Evolutionary conservation across 2,329 filamentous ascomycete species (phyloP), one percentile per base, ranked within the genome.

Genomic region (Paecilomyces dactylethromorphus): DNA sequence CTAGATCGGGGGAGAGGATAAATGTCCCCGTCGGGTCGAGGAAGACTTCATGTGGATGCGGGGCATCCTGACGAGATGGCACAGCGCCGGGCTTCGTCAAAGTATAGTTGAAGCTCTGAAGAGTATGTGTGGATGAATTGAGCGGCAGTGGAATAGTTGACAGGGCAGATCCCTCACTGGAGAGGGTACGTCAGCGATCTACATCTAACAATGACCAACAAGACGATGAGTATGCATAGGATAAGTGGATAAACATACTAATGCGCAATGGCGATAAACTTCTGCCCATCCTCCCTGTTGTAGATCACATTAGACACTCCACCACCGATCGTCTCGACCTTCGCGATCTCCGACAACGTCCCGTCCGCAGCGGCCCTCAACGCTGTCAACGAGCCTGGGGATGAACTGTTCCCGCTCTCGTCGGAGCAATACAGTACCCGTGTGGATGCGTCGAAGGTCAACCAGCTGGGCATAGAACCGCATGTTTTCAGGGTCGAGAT

Each of bases 21-120:
- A 82, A 90, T n/a, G 77, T 66, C 5, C 81, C 82, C 1, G 84
- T 87, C 6, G 87, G 87, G 68, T 90, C 87, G 33, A 87, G 68
- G 56, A 88, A 69, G n/a, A 83, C 81, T 67, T 87, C 75, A 71
- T 90, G 87, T 18, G 86, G 86, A 67, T 87, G 85, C 2, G 86
- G 76, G 6, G 79, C 76, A 50, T 82, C 77, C 71, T 89, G 84
- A 56, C 83, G 81, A 4, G 67, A 63, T 1, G 72, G 69, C 18
- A 70, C 63, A 22, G 76, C 68, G 51, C 77, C 78, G 0, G 73
- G 71, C 3, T 65, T 62, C 1, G 67, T 59, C 49, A 75, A 58
- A 11, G 68, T 73, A 68, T 78, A 82, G 49, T 69, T 69, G 64
- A 82, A 72, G 35, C 69, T 71, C 62, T 82, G 75, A 10, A 76